These are phyloP conservation scores for Sambucus nigra DNA, from an alignment of 129 eudicot species.

Conservation along the genomic window DNA sequence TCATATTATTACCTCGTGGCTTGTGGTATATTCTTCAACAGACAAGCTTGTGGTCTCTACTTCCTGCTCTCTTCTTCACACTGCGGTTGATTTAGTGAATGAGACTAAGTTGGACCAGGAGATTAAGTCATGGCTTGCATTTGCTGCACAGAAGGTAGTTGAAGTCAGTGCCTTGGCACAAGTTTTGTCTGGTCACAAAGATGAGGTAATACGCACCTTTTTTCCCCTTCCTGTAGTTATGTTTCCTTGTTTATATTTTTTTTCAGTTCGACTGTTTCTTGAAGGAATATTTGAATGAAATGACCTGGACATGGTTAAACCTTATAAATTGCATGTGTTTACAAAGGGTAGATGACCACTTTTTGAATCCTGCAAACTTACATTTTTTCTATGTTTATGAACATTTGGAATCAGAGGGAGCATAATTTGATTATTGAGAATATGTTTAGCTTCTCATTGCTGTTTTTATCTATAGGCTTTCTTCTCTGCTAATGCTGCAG, in stretches of 20 bases:
- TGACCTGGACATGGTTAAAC: too few relatives aligned
- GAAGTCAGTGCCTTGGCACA: conserved; percentile 86
- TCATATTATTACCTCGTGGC: too few relatives aligned
- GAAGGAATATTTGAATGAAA: too few relatives aligned
- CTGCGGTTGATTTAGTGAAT: conserved; percentile 76
- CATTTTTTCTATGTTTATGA: too few relatives aligned
- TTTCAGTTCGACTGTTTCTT: too few relatives aligned
- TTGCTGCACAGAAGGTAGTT: conserved; percentile 83
- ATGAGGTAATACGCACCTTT: conserved; percentile 42
- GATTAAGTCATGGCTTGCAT: conserved; percentile 87
- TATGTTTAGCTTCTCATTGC: neutral
- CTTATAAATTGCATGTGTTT: too few relatives aligned
- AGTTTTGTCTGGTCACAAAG: conserved; percentile 64
- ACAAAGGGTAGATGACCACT: too few relatives aligned
- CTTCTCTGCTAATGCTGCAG: conserved; percentile 59
- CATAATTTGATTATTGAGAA: too few relatives aligned
- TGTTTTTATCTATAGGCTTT: conserved; percentile 30
- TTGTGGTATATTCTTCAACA: conserved; percentile 17
- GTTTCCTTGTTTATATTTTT: neutral
- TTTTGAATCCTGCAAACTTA: too few relatives aligned
- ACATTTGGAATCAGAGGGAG: too few relatives aligned
- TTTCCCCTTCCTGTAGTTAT: neutral
- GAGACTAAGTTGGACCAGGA: conserved; percentile 73
- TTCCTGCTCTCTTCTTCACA: conserved; percentile 83
- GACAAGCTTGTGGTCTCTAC: conserved; percentile 89